These are phyloP conservation scores for Nemania sp. DNA, from an alignment of 2,329 filamentous ascomycete species.

Conservation along the genomic window DNA sequence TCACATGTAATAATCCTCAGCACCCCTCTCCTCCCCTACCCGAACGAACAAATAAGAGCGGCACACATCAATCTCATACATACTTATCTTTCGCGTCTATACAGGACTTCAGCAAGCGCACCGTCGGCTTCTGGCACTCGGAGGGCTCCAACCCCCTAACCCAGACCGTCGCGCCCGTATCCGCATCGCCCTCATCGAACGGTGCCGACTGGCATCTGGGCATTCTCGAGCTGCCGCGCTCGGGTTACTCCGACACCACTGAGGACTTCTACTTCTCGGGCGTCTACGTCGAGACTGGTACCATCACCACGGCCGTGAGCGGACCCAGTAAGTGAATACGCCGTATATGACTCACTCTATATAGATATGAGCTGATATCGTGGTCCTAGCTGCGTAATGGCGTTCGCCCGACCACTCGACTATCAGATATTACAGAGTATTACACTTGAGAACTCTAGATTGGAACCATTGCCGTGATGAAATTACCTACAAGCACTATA, in stretches of 20 bases:
- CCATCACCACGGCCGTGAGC: conserved; percentile 42
- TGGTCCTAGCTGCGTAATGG: conserved; percentile 8
- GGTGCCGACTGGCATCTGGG: conserved; percentile 75
- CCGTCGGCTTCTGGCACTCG: conserved; percentile 71
- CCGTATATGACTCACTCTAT: neutral
- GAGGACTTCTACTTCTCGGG: conserved; percentile 77
- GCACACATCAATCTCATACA: neutral
- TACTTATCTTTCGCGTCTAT: neutral
- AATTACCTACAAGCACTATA: neutral
- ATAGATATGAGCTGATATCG: neutral
- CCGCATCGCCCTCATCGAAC: conserved; percentile 64
- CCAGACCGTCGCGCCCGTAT: conserved; percentile 63
- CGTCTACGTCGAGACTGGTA: conserved; percentile 68
- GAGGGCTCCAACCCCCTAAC: conserved; percentile 61
- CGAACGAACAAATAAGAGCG: neutral
- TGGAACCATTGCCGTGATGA: neutral
- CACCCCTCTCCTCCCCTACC: neutral
- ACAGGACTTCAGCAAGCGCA: conserved; percentile 59
- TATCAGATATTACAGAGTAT: neutral
- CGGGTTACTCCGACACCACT: conserved; percentile 54
- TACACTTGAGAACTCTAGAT: neutral
- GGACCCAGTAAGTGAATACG: conserved; percentile 31
- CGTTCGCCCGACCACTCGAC: neutral
- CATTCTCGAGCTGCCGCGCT: conserved; percentile 65
- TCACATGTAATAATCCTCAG: too few relatives aligned